Percentiles rank a stretch among this genome's conserved stretches.
These are phyloP conservation scores for Metarhizium rileyi DNA, from an alignment of 2,329 filamentous ascomycete genomes.

Conservation along the genomic window DNA sequence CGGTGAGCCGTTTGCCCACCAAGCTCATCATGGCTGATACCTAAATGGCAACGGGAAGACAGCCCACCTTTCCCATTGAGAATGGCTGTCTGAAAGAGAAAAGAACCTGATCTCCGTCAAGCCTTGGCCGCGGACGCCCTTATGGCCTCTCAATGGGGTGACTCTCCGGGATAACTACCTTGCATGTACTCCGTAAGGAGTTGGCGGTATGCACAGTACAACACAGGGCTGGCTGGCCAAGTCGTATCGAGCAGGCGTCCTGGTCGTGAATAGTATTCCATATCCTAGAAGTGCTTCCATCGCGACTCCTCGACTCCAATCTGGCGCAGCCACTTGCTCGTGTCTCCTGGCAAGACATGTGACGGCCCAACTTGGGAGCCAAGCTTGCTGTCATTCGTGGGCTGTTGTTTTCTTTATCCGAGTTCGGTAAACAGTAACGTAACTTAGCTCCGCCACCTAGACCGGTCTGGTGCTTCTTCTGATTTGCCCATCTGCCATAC, in stretches of 20 bases:
- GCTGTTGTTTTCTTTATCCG: conserved; percentile 2
- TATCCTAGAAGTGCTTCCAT: not conserved
- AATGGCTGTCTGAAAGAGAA: not conserved
- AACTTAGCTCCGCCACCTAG: too few species aligned
- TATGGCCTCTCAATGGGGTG: not conserved
- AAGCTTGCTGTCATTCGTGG: conserved; percentile 3
- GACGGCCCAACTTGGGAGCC: conserved; percentile 1
- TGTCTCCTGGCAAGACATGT: not conserved
- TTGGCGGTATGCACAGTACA: too few species aligned
- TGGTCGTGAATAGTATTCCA: too few species aligned
- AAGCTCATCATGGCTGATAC: not conserved
- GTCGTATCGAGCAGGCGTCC: too few species aligned
- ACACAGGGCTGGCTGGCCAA: too few species aligned
- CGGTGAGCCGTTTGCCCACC: too few species aligned
- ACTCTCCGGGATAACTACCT: too few species aligned
- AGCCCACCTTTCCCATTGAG: not conserved
- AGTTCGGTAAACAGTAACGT: too few species aligned
- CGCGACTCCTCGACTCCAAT: not conserved
- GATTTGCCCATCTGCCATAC: too few species aligned
- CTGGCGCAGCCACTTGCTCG: not conserved
- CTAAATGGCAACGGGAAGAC: not conserved
- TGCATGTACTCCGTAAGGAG: too few species aligned
- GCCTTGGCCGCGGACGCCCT: not conserved
- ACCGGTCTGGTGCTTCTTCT: too few species aligned
- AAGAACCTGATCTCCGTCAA: not conserved